These are phyloP conservation scores for Hypoxylon sp. DNA, from an alignment of 2,329 filamentous ascomycete species.

Conservation along the genomic window DNA sequence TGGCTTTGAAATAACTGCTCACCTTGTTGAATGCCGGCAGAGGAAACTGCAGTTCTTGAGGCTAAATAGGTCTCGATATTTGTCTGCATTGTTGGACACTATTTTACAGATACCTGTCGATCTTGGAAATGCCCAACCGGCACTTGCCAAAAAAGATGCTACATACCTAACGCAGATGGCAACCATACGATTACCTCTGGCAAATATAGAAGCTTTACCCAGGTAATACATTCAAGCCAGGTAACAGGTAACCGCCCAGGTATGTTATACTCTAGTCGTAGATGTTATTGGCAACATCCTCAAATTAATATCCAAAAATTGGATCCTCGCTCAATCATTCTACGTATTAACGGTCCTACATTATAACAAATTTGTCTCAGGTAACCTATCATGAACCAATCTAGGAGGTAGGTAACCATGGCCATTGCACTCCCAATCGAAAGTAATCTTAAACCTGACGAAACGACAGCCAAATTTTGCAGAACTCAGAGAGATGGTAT, in stretches of 20 bases:
- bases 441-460: not conserved
- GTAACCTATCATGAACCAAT: too few species aligned
- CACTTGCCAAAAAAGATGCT: not conserved
- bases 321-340: too few species aligned
- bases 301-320: too few species aligned
- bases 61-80: slow-evolving; percentile 23
- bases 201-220: not conserved
- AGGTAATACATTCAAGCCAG: slow-evolving; percentile 1
- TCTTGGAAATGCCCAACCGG: not conserved
- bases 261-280: too few species aligned
- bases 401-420: too few species aligned
- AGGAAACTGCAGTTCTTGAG: slow-evolving; percentile 15
- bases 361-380: too few species aligned
- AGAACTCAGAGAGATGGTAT: not conserved
- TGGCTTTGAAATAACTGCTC: not conserved
- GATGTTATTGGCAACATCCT: too few species aligned
- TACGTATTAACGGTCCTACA: too few species aligned
- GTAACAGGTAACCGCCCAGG: not conserved
- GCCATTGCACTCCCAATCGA: not conserved
- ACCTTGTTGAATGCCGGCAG: slow-evolving; percentile 7
- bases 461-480: not conserved
- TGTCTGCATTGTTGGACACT: not conserved
- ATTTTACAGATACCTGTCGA: slow-evolving; percentile 6
- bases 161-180: too few species aligned
- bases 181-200: not conserved